A percentile compares a stretch with the other conserved stretches of the same genome.
Evolutionary conservation across 352 stramenopile species (phyloP).

Genomic region (Pythium aphanidermatum): DNA sequence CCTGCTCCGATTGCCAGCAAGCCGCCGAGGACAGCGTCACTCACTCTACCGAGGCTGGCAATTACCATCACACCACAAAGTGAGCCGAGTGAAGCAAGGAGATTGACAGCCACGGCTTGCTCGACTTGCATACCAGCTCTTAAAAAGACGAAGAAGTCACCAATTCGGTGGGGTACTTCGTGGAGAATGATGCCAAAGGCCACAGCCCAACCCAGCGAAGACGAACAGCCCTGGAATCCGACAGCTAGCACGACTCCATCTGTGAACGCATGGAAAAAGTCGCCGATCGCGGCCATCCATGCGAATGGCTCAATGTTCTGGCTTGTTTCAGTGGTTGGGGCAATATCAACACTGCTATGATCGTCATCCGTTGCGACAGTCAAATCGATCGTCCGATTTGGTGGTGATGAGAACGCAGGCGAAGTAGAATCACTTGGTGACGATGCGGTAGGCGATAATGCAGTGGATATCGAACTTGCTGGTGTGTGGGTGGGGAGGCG

Average conservation of each 20-base stretch:
- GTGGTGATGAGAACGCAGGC: no score
- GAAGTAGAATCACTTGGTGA: no score
- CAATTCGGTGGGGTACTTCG: constrained; percentile 26
- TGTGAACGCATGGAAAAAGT: constrained; percentile 27
- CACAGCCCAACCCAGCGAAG: constrained; percentile 23
- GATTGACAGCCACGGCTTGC: constrained; percentile 22
- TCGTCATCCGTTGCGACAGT: no score
- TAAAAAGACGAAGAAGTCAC: constrained; percentile 28
- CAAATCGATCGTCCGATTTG: no score
- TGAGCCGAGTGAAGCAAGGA: constrained; percentile 22
- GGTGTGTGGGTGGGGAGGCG: no score
- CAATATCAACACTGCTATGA: no score
- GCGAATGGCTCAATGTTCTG: constrained; percentile 16
- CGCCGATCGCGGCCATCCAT: constrained; percentile 26
- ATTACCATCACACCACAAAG: constrained; percentile 20
- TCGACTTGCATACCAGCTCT: constrained; percentile 21
- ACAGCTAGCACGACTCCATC: constrained; percentile 28
- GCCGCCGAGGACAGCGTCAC: constrained; percentile 20
- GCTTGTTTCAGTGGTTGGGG: no score
- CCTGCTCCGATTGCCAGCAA: constrained; percentile 20
- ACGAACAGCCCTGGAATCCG: constrained; percentile 25
- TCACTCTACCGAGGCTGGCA: constrained; percentile 16
- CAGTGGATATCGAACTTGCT: no score
- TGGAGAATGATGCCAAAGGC: constrained; percentile 25
- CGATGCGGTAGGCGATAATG: no score